phyloP scores from a whole-genome alignment of 805 yeast species.

The Saturnispora gosingensis region DNA sequence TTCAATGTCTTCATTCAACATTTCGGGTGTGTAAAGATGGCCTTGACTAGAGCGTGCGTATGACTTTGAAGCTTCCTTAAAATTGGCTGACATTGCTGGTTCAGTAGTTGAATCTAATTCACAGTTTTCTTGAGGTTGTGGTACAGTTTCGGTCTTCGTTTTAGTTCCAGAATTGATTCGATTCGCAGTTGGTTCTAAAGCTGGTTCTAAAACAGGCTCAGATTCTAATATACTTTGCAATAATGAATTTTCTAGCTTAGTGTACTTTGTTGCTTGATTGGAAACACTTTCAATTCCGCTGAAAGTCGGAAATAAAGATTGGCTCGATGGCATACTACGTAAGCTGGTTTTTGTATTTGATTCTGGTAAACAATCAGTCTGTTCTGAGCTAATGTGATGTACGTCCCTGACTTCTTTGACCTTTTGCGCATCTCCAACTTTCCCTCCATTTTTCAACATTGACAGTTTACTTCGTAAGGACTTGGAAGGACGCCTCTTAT shows the following conservation, averaged over 20 bases:
- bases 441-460: background rate
- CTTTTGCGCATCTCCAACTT: background rate
- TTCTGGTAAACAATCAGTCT: background rate
- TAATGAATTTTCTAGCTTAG: background rate
- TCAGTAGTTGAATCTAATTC: background rate
- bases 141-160: background rate
- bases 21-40: background rate
- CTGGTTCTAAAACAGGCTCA: background rate
- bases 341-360: background rate
- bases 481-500: background rate
- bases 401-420: background rate
- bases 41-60: background rate
- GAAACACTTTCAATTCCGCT: background rate
- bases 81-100: background rate
- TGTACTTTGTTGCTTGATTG: background rate
- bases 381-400: background rate
- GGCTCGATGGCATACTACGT: background rate
- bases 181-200: background rate
- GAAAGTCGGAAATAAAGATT: background rate
- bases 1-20: slow-evolving; percentile 4
- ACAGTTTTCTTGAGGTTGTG: background rate
- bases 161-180: background rate
- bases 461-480: background rate
- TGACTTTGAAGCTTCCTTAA: background rate
- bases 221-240: background rate